Conservation (phyloP, 1,139 yeast species). For the Nakaseomyces kungkrabaensis region DNA sequence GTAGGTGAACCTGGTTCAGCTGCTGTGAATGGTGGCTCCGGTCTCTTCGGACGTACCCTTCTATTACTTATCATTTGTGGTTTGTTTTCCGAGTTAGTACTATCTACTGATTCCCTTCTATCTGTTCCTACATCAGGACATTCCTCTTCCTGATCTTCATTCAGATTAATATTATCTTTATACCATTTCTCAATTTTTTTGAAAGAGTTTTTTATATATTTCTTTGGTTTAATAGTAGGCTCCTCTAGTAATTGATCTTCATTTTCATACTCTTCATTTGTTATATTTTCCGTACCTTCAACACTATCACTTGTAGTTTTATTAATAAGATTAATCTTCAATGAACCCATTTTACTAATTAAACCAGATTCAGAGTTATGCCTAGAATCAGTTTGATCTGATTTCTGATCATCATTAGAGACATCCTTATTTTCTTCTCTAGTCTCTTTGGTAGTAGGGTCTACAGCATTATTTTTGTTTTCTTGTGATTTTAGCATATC, state of each 20-base stretch:
- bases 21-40: slow-evolving; percentile 1
- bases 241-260: slow-evolving; percentile 21
- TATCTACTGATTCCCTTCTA: neutral
- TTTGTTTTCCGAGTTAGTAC: neutral
- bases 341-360: neutral
- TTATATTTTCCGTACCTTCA: neutral
- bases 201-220: slow-evolving; percentile 37
- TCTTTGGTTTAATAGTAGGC: slow-evolving; percentile 25
- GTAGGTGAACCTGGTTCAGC: slow-evolving; percentile 5
- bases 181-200: slow-evolving; percentile 67
- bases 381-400: neutral
- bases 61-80: slow-evolving; percentile 29
- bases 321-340: slow-evolving; percentile 1
- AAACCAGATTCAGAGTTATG: neutral
- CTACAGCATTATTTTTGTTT: neutral
- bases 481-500: neutral
- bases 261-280: slow-evolving; percentile 5
- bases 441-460: neutral
- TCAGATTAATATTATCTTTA: slow-evolving; percentile 35
- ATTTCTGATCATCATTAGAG: neutral
- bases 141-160: slow-evolving; percentile 6
- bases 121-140: neutral
- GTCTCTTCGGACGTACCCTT: slow-evolving; percentile 16
- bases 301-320: neutral
- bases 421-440: neutral